Percentiles rank a stretch among this genome's conserved stretches.
Evolutionary conservation across 2,329 filamentous ascomycete species (phyloP).

Genomic region (Byssoonygena ceratinophila): DNA sequence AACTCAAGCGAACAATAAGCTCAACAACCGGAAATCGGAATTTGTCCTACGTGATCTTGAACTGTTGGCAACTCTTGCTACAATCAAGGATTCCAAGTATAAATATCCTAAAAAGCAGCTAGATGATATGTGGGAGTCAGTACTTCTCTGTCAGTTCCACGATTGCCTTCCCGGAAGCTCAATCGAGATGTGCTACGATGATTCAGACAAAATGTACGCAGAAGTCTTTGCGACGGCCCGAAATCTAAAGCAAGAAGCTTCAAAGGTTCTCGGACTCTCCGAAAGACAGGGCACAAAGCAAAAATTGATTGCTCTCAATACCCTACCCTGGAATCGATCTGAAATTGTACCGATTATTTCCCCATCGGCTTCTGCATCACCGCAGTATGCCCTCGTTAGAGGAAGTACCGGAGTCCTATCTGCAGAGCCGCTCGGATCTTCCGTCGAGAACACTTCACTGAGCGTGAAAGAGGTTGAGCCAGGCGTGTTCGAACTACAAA

Average conservation of each 20-base stretch:
- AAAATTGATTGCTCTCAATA: slow-evolving; percentile 62
- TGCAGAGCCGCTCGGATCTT: slow-evolving; percentile 22
- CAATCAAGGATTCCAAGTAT: slow-evolving; percentile 58
- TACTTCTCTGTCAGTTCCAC: slow-evolving; percentile 91
- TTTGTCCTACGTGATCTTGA: slow-evolving; percentile 79
- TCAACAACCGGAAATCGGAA: slow-evolving; percentile 80
- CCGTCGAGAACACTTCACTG: slow-evolving; percentile 26
- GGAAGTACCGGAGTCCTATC: slow-evolving; percentile 39
- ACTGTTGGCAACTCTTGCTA: slow-evolving; percentile 74
- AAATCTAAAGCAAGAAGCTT: slow-evolving; percentile 58
- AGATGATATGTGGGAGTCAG: slow-evolving; percentile 88
- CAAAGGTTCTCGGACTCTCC: slow-evolving; percentile 55
- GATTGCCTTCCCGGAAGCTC: slow-evolving; percentile 90
- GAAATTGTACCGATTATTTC: slow-evolving; percentile 55
- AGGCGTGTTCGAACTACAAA: slow-evolving; percentile 67
- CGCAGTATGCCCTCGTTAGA: slow-evolving; percentile 36
- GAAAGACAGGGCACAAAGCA: slow-evolving; percentile 33
- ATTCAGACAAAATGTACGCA: slow-evolving; percentile 81
- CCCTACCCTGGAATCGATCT: slow-evolving; percentile 71
- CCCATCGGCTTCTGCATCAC: slow-evolving; percentile 17
- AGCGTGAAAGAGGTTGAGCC: slow-evolving; percentile 43
- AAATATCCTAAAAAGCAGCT: slow-evolving; percentile 90
- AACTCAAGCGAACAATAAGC: slow-evolving; percentile 94
- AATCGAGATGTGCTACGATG: slow-evolving; percentile 97
- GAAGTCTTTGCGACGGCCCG: slow-evolving; percentile 69